These are phyloP conservation scores for Leishmania mexicana DNA, from an alignment of 208 protist genomes.

Conservation along the genomic window DNA sequence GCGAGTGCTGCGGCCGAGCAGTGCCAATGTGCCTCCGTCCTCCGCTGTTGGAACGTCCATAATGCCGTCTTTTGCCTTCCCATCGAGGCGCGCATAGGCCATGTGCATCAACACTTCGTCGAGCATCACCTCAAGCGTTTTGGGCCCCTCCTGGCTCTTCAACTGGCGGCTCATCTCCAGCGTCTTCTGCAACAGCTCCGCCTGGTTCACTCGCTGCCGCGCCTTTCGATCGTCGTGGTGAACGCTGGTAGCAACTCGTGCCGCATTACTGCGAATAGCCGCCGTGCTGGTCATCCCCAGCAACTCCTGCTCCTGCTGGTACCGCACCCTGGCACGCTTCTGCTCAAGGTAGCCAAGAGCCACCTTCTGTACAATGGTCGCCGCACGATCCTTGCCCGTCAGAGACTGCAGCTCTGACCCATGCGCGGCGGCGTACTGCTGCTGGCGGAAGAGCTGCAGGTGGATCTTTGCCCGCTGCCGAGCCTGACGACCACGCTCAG, in stretches of 20 bases:
- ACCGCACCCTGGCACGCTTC: conserved; percentile 64
- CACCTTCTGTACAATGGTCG: conserved; percentile 89
- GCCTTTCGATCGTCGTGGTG: conserved; percentile 76
- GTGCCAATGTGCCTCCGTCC: conserved; percentile 83
- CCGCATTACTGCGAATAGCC: conserved; percentile 36
- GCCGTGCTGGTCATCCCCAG: conserved; percentile 77
- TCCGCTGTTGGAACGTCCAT: conserved; percentile 81
- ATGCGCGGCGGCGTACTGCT: conserved; percentile 64
- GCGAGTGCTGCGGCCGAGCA: conserved; percentile 47
- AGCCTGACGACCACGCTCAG: conserved; percentile 95
- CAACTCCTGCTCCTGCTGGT: conserved; percentile 87
- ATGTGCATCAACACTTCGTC: conserved; percentile 93
- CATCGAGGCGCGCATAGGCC: conserved; percentile 86
- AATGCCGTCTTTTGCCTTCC: conserved; percentile 61
- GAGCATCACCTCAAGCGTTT: conserved; percentile 95
- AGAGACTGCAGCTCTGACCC: conserved; percentile 67
- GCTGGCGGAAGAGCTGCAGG: conserved; percentile 81
- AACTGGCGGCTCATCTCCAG: conserved; percentile 78
- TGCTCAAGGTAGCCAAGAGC: conserved; percentile 88
- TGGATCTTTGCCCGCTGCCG: conserved; percentile 94
- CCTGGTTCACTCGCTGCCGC: conserved; percentile 87
- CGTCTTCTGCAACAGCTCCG: conserved; percentile 84
- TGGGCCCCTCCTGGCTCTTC: conserved; percentile 88
- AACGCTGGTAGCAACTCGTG: conserved; percentile 34
- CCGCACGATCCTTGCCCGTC: conserved; percentile 83